A percentile compares a stretch with the other conserved stretches of the same genome.
phyloP scores from a whole-genome alignment of 1,284 basidiomycete genomes.

The Ceratobasidium theobromae region DNA sequence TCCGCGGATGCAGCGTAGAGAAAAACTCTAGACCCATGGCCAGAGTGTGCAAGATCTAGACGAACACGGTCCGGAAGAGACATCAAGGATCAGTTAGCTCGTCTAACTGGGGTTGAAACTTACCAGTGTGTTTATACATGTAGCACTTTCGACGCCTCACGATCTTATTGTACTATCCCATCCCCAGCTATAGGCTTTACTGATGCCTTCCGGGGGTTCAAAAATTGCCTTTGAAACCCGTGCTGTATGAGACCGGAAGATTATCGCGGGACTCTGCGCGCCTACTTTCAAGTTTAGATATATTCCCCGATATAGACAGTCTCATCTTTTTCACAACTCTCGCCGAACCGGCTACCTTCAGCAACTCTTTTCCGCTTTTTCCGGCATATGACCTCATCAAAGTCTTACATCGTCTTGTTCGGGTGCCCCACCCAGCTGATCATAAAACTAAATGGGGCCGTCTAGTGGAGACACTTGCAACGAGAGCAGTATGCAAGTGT shows the following conservation, averaged over 20 bases:
- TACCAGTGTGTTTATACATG: constrained; percentile 68
- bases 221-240: constrained; percentile 70
- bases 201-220: constrained; percentile 35
- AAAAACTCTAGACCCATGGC: constrained; percentile 49
- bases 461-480: constrained; percentile 66
- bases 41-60: constrained; percentile 55
- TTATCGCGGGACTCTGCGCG: constrained; percentile 53
- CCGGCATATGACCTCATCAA: constrained; percentile 48
- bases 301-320: constrained; percentile 26
- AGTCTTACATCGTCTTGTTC: constrained; percentile 58
- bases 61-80: constrained; percentile 75
- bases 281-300: constrained; percentile 43
- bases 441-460: constrained; percentile 60
- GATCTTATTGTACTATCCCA: constrained; percentile 73
- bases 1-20: constrained; percentile 67
- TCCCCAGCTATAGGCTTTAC: constrained; percentile 65
- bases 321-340: constrained; percentile 3
- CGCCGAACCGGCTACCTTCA: not conserved
- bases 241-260: constrained; percentile 73
- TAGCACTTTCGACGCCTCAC: constrained; percentile 71
- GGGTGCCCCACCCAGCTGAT: constrained; percentile 80
- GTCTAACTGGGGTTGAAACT: constrained; percentile 40
- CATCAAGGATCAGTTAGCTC: not conserved
- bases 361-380: constrained; percentile 59
- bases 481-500: constrained; percentile 70